Base-by-base conservation (phyloP, 441 rosid genomes). In the Bruguiera hainesii region DNA sequence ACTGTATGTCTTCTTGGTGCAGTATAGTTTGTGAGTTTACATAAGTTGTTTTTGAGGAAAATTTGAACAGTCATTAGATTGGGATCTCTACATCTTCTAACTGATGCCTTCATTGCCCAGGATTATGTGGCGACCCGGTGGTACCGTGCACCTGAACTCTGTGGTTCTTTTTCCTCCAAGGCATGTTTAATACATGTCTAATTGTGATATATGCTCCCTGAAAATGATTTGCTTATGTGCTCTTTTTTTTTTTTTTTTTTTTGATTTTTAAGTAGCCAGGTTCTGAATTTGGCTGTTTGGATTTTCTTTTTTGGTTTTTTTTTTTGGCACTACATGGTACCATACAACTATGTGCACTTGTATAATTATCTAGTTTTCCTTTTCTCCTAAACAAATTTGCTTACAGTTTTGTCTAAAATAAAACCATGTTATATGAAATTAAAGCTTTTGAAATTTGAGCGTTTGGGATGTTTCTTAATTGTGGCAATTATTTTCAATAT, bases 111-210 rank as follows among this genome's bases (percentile, higher is more conserved):
- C 59, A 82, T 73, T 71, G 50, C 76, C 20, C 76, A 95, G 99
- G 99, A 95, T 85, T 95, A 95, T 73, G 99, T 95, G 75, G 99
- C 99, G 30, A 95, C 99, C 58, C 82, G 98, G 71, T 95, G 99
- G 99, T 95, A 95, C 71, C 94, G 98, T 69, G 99, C 99, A 77
- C 98, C 99, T 26, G 99, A 95, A 76, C 95, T 95, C 56, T 95
- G 99, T 70, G 97, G 99, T 68, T 92, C 93, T 55, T 95, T 95
- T 76, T 95, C 82, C 79, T 95, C 98, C 71, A 95, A 90, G 80
- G 99, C 89, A 81, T 74, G 75, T 61, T 19, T 16, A 11, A 56
- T 70, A 61, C 51, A 20, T 3, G 60, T 31, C 48, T 61, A 37
- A 29, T 28, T 66, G 50, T 15, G 15, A 28, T 61, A 3, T n/a